These are phyloP conservation scores for Orbilia oligospora DNA, from an alignment of 2,329 filamentous ascomycete species.

Conservation along the genomic window DNA sequence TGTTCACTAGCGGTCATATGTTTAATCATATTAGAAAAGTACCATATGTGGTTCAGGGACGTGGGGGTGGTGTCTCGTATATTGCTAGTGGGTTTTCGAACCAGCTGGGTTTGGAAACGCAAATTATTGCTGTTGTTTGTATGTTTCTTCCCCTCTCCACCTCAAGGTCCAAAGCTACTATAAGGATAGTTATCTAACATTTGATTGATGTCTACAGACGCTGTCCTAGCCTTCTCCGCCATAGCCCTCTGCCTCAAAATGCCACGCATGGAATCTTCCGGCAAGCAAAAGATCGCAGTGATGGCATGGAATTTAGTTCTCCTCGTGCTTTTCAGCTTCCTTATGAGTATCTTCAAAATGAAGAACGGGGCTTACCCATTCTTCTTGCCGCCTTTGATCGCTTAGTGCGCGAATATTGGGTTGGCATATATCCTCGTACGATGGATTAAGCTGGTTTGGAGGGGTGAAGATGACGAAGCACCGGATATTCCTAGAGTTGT, in stretches of 20 bases:
- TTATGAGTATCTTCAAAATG: slow-evolving; percentile 90
- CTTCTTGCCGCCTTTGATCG: slow-evolving; percentile 87
- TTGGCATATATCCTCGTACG: slow-evolving; percentile 4
- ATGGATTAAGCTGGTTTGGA: slow-evolving; percentile 1
- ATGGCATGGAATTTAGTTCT: slow-evolving; percentile 83
- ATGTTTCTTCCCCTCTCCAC: slow-evolving; percentile 69
- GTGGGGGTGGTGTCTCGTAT: slow-evolving; percentile 87
- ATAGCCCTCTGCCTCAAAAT: slow-evolving; percentile 94
- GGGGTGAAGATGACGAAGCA: background rate
- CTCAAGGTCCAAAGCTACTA: slow-evolving; percentile 10
- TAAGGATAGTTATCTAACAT: background rate
- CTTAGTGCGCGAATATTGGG: slow-evolving; percentile 29
- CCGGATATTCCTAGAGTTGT: background rate
- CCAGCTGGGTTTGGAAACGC: slow-evolving; percentile 93
- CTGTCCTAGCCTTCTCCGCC: slow-evolving; percentile 86
- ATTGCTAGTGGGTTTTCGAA: slow-evolving; percentile 93
- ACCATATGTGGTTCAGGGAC: slow-evolving; percentile 89
- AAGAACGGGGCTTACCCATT: slow-evolving; percentile 98
- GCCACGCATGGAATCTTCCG: slow-evolving; percentile 84
- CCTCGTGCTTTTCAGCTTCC: slow-evolving; percentile 89
- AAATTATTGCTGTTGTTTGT: slow-evolving; percentile 95
- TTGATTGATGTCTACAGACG: slow-evolving; percentile 71
- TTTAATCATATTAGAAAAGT: slow-evolving; percentile 98
- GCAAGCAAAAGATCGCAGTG: slow-evolving; percentile 84
- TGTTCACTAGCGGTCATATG: slow-evolving; percentile 98